Conservation (phyloP, 495 filamentous ascomycete genomes). For the Lasiosphaeria miniovina region DNA sequence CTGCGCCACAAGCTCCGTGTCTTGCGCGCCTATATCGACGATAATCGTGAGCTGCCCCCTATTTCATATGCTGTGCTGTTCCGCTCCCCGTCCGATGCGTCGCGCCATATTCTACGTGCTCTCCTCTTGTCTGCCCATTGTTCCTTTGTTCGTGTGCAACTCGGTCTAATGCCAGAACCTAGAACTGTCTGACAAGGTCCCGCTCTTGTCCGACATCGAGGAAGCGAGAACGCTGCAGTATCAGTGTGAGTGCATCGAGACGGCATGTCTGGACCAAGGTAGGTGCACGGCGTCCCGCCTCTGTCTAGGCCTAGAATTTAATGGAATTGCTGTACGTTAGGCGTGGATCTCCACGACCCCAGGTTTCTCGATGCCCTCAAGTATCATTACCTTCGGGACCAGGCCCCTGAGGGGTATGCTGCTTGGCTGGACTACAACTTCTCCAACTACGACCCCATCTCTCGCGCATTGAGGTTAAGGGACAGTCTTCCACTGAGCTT, state of each 20-base stretch:
- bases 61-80: background rate
- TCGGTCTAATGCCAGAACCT: constrained; percentile 30
- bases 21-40: constrained; percentile 40
- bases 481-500: constrained; percentile 40
- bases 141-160: background rate
- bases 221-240: constrained; percentile 49
- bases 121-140: constrained; percentile 13
- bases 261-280: constrained; percentile 47
- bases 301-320: constrained; percentile 7
- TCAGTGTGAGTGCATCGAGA: constrained; percentile 50
- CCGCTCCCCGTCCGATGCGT: background rate
- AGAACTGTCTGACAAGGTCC: constrained; percentile 44
- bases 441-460: constrained; percentile 43
- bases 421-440: constrained; percentile 47
- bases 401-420: constrained; percentile 42
- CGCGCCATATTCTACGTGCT: background rate
- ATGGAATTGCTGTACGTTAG: constrained; percentile 26
- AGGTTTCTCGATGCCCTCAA: constrained; percentile 41
- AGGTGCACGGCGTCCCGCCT: constrained; percentile 21
- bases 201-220: constrained; percentile 46
- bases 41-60: constrained; percentile 39
- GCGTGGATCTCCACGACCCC: constrained; percentile 42
- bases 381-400: constrained; percentile 35
- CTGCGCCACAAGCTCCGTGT: constrained; percentile 45
- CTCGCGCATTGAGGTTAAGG: constrained; percentile 38